Conservation (phyloP, 2,329 filamentous ascomycete genomes). For the Botrytis hyacinthi region DNA sequence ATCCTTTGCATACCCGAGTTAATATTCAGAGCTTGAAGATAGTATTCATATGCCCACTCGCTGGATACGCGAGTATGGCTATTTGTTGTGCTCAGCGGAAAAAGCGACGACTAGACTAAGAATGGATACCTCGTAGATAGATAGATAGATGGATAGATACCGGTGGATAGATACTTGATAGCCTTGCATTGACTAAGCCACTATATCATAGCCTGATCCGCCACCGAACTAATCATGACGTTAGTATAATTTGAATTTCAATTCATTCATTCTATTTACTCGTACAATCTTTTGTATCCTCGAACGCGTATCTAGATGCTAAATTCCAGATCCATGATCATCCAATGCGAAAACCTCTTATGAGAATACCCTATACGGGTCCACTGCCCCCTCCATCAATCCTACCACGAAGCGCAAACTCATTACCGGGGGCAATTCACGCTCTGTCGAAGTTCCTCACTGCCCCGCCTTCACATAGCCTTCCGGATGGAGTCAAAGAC, state of each 20-base stretch:
- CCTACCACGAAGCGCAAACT: constrained; percentile 69
- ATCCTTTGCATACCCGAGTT: not conserved
- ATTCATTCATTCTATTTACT: not conserved
- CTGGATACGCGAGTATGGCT: no score
- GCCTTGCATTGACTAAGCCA: constrained; percentile 4
- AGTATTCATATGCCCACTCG: not conserved
- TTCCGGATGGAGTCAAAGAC: constrained; percentile 43
- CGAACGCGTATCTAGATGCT: constrained; percentile 4
- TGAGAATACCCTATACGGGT: constrained; percentile 89
- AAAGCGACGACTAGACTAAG: no score
- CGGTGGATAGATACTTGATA: not conserved
- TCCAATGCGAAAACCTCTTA: constrained; percentile 66
- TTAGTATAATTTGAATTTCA: not conserved
- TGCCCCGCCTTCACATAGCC: constrained; percentile 51
- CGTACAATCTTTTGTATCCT: constrained; percentile 2
- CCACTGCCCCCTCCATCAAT: constrained; percentile 73
- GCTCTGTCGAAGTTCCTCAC: constrained; percentile 77
- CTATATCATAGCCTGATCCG: not conserved
- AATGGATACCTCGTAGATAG: no score
- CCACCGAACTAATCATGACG: constrained; percentile 3
- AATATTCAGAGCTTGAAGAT: not conserved
- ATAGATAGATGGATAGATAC: not conserved
- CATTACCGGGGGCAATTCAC: constrained; percentile 68
- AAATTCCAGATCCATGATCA: constrained; percentile 6
- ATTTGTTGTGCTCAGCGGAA: no score